Conservation (phyloP, 2,329 filamentous ascomycete genomes). For the Botryosphaeria dothidea region DNA sequence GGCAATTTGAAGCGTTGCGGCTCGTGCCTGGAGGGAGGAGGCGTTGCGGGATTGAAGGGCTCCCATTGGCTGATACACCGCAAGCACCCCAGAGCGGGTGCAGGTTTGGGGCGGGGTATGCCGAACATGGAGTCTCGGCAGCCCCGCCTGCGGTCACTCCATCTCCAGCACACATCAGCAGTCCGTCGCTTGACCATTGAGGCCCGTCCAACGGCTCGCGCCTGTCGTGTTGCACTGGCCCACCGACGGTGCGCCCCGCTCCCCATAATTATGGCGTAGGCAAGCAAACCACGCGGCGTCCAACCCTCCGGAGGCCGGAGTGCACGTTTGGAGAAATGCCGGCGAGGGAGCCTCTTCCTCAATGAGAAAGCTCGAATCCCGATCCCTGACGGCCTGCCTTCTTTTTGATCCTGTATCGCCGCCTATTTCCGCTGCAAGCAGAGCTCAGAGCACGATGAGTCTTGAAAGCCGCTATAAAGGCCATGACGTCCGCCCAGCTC, state of each 20-base stretch:
- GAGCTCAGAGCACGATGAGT: neutral
- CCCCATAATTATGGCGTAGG: neutral
- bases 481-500: neutral
- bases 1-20: neutral
- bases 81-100: neutral
- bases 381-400: neutral
- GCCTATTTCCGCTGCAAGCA: slow-evolving; percentile 19
- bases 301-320: neutral
- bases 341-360: neutral
- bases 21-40: neutral
- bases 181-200: neutral
- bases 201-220: neutral
- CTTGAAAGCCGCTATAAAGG: slow-evolving; percentile 3
- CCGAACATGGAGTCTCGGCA: neutral
- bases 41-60: neutral
- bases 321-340: neutral
- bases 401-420: slow-evolving; percentile 15
- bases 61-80: neutral
- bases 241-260: neutral
- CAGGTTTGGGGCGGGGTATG: neutral
- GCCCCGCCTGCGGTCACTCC: neutral
- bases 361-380: neutral
- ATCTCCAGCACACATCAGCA: neutral
- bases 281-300: neutral
- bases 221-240: neutral